These are phyloP conservation scores for Myrica gale DNA, from an alignment of 306 rosid genomes.

Conservation along the genomic window DNA sequence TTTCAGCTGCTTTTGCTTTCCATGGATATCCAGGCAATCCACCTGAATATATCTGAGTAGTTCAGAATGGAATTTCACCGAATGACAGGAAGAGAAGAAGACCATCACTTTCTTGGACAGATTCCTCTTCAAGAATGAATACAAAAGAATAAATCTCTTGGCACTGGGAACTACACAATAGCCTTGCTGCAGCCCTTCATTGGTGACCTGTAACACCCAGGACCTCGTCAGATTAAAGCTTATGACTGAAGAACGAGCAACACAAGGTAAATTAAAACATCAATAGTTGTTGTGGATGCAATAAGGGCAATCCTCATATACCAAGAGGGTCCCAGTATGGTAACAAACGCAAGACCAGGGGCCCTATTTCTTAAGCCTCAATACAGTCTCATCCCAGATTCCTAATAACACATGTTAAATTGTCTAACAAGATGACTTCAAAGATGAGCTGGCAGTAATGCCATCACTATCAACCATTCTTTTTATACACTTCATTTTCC, in stretches of 20 bases:
- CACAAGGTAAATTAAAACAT: neutral
- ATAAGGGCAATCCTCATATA: slow-evolving; percentile 27
- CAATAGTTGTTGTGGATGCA: neutral
- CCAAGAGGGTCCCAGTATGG: neutral
- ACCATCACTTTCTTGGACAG: slow-evolving; percentile 87
- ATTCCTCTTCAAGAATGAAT: slow-evolving; percentile 72
- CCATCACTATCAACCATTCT: neutral
- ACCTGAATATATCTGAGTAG: slow-evolving; percentile 65
- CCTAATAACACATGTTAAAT: slow-evolving; percentile 1
- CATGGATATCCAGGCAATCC: slow-evolving; percentile 81
- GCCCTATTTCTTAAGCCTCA: neutral
- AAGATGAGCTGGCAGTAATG: neutral
- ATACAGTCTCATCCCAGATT: neutral
- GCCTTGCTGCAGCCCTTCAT: slow-evolving; percentile 94
- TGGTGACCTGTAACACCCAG: slow-evolving; percentile 61
- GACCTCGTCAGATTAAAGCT: slow-evolving; percentile 25
- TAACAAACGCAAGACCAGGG: too few relatives aligned
- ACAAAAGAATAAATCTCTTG: slow-evolving; percentile 76
- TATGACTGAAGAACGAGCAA: slow-evolving; percentile 14
- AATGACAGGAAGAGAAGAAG: slow-evolving; percentile 90
- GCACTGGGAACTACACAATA: slow-evolving; percentile 81
- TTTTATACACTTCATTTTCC: neutral
- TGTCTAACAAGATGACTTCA: neutral
- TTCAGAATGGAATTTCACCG: slow-evolving; percentile 83
- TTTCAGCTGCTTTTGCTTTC: slow-evolving; percentile 89